Conservation (phyloP, 2,329 filamentous ascomycete genomes). For the Bipolaris bicolor region DNA sequence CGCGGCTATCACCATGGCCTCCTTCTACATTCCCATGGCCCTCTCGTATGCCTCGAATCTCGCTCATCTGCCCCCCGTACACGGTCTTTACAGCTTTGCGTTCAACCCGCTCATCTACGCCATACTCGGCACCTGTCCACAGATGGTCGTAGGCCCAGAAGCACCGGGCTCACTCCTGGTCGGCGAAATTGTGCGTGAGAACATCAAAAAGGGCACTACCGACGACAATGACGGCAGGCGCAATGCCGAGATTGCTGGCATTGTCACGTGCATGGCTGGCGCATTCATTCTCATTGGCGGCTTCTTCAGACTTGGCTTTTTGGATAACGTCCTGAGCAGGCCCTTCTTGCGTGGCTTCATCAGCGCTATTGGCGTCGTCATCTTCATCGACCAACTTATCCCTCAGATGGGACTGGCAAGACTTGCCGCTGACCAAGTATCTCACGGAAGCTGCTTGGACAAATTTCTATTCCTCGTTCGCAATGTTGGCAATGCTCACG, state of each 20-base stretch:
- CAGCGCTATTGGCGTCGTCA: slow-evolving; percentile 94
- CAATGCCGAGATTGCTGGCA: slow-evolving; percentile 83
- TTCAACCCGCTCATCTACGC: slow-evolving; percentile 93
- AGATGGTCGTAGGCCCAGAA: slow-evolving; percentile 94
- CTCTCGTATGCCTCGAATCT: slow-evolving; percentile 92
- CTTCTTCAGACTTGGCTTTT: slow-evolving; percentile 81
- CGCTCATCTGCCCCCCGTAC: slow-evolving; percentile 89
- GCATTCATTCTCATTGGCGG: slow-evolving; percentile 88
- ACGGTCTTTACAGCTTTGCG: slow-evolving; percentile 92
- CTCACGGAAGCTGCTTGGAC: slow-evolving; percentile 83
- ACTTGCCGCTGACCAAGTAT: slow-evolving; percentile 70
- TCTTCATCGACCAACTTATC: slow-evolving; percentile 91
- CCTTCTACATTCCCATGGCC: slow-evolving; percentile 97
- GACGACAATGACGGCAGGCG: slow-evolving; percentile 70
- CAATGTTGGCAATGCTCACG: slow-evolving; percentile 71
- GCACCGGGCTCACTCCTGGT: slow-evolving; percentile 90
- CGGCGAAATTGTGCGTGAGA: slow-evolving; percentile 81
- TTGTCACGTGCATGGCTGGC: slow-evolving; percentile 86
- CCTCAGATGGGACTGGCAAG: slow-evolving; percentile 81
- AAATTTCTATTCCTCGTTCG: slow-evolving; percentile 81
- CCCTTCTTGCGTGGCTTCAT: slow-evolving; percentile 96
- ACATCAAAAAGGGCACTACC: slow-evolving; percentile 71
- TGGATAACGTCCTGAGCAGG: slow-evolving; percentile 91
- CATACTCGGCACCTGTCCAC: slow-evolving; percentile 85
- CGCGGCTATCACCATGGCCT: slow-evolving; percentile 93